Percentiles rank a stretch among this genome's conserved stretches.
phyloP scores from a whole-genome alignment of 1,139 yeast genomes.

The Pneumocystis jirovecii region DNA sequence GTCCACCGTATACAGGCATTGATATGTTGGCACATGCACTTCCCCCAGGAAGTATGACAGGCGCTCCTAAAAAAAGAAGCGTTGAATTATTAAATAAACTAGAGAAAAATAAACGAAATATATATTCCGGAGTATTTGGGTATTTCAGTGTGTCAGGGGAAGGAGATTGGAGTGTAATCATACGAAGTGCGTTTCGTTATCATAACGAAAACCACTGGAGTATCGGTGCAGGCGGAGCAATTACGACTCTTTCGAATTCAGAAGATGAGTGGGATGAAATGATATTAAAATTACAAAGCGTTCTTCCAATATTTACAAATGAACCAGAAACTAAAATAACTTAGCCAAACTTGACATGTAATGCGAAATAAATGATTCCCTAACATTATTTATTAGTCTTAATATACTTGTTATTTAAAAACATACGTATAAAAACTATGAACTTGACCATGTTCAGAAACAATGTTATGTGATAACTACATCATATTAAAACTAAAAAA shows the following conservation, averaged over 20 bases:
- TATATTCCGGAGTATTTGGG: slow-evolving; percentile 90
- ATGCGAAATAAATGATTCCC: background rate
- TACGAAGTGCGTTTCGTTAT: slow-evolving; percentile 53
- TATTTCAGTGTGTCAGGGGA: slow-evolving; percentile 76
- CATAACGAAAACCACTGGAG: slow-evolving; percentile 39
- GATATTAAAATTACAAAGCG: slow-evolving; percentile 65
- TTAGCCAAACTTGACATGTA: background rate
- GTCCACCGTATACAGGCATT: slow-evolving; percentile 43
- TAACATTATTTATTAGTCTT: background rate
- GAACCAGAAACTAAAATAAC: background rate
- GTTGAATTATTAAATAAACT: slow-evolving; percentile 58
- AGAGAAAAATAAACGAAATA: slow-evolving; percentile 52
- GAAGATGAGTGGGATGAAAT: slow-evolving; percentile 89
- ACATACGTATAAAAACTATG: slow-evolving; percentile 26
- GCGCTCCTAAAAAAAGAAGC: slow-evolving; percentile 91
- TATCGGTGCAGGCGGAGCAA: slow-evolving; percentile 97
- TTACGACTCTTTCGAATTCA: slow-evolving; percentile 70
- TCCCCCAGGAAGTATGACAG: slow-evolving; percentile 99
- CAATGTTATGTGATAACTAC: slow-evolving; percentile 28
- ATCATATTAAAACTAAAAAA: background rate
- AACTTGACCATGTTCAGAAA: slow-evolving; percentile 24
- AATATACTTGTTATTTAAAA: slow-evolving; percentile 4
- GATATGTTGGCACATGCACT: slow-evolving; percentile 65
- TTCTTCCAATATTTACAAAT: slow-evolving; percentile 43
- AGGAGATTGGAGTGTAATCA: slow-evolving; percentile 94